These are phyloP conservation scores for Gymnopilus dilepis DNA, from an alignment of 768 basidiomycete genomes.

Conservation along the genomic window DNA sequence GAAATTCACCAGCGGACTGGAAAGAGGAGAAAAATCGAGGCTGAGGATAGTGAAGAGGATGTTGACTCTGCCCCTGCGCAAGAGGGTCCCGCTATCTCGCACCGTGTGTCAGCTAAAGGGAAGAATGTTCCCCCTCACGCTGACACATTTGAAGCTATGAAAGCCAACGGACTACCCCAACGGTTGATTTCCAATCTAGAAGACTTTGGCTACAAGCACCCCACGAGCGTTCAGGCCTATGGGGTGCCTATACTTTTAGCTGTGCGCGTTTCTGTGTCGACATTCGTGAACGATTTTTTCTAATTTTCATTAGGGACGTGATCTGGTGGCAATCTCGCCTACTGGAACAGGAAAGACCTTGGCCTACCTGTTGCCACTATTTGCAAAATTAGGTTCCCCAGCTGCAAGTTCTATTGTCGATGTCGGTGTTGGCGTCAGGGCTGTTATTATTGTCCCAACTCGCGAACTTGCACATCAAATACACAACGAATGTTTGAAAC, in stretches of 20 bases:
- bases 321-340: conserved; percentile 93
- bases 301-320: conserved; percentile 60
- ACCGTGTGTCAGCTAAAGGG: conserved; percentile 81
- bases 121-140: conserved; percentile 65
- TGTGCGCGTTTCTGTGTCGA: conserved; percentile 43
- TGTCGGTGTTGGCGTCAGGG: conserved; percentile 66
- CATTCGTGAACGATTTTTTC: conserved; percentile 14
- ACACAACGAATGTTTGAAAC: conserved; percentile 84
- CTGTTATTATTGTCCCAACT: conserved; percentile 88
- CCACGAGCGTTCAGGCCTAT: conserved; percentile 84
- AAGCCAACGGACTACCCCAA: conserved; percentile 61
- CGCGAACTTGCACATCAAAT: conserved; percentile 97
- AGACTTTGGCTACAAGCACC: conserved; percentile 62
- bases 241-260: conserved; percentile 82
- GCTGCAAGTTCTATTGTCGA: conserved; percentile 50
- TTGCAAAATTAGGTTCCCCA: conserved; percentile 64
- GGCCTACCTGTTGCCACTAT: conserved; percentile 85
- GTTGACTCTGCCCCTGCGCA: conserved; percentile 15
- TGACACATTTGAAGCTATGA: conserved; percentile 63
- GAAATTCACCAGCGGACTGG: conserved; percentile 24
- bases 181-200: conserved; percentile 69
- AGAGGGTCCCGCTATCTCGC: conserved; percentile 27
- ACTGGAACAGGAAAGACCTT: conserved; percentile 98
- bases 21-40: conserved; percentile 42
- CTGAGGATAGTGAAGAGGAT: conserved; percentile 31